Base-by-base conservation (phyloP, 208 protist genomes). In the Zelonia costaricensis region DNA sequence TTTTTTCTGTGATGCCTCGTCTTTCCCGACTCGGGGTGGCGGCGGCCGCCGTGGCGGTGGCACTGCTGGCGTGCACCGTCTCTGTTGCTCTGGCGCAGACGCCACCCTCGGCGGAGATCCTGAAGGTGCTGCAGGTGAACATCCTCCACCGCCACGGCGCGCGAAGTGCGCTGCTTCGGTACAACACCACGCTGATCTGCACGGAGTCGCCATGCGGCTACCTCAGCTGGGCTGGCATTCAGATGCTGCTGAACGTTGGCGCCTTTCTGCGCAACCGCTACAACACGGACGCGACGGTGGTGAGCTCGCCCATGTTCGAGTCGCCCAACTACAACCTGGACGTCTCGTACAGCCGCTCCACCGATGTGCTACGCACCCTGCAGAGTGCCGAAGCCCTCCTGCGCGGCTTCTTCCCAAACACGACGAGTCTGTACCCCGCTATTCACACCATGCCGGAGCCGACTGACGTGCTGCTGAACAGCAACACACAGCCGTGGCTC, bases 81-180 rank as follows among this genome's bases (percentile, higher is more conserved):
- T 39, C 20, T 43, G 36, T n/a, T 9, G 40, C 59, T 18, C 60
- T 20, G 20, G 56, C 45, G 42, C 38, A 48, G 35, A 36, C 53
- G 1, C 18, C 28, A 5, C 23, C 1, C 12, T 42, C 18, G 9
- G 18, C 25, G 1, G 52, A 33, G 4, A 52, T 53, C 47, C 28
- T 67, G 12, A 56, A 69, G 46, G 51, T 75, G 39, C 39, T 62
- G 49, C 49, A 70, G 52, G 47, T 80, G 30, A 73, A 86, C 48
- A 44, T 85, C 25, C 36, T 85, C 36, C 82, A 88, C 65, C 82
- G 82, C 39, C 82, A 88, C 49, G 82, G 82, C 46, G 74, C 78
- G 2, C 82, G 82, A 15, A 15, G 60, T 8, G 36, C 69, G 35
- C 48, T 61, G 8, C 30, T 54, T 13, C 39, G 40, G 18, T 46